Conservation (phyloP, 257 asterid genomes). For the Asclepias syriaca region DNA sequence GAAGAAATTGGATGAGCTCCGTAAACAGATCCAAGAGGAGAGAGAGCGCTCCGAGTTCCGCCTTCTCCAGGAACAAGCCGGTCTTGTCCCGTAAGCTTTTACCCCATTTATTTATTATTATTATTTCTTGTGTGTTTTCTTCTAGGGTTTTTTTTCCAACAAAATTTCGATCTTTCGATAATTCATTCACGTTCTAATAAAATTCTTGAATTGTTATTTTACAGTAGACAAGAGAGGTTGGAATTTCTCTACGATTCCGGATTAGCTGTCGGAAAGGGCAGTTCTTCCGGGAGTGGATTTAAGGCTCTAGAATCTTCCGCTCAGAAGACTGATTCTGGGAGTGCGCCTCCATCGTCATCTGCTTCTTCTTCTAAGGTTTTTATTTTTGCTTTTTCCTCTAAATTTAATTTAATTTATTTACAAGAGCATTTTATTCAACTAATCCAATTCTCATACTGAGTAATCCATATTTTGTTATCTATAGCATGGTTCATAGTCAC, state of each 20-base stretch:
- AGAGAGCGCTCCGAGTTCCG: conserved; percentile 92
- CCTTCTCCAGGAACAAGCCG: conserved; percentile 87
- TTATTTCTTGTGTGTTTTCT: neutral
- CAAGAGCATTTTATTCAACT: neutral
- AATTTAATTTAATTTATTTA: neutral
- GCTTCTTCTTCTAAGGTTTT: conserved; percentile 51
- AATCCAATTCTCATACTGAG: neutral
- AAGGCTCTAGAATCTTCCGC: conserved; percentile 64
- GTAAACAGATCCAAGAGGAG: conserved; percentile 89
- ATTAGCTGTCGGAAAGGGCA: conserved; percentile 82
- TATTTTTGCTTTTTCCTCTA: neutral
- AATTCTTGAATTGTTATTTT: conserved; percentile 18
- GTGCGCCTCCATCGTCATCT: conserved; percentile 32
- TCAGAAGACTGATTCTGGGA: conserved; percentile 48
- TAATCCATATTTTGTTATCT: neutral
- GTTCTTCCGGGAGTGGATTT: conserved; percentile 48
- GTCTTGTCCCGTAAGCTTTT: conserved; percentile 64
- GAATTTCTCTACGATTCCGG: conserved; percentile 95
- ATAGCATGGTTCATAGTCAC: no score
- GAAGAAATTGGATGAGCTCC: conserved; percentile 87
- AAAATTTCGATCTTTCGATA: neutral
- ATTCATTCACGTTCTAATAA: neutral
- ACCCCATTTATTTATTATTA: neutral
- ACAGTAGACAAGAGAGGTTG: conserved; percentile 86
- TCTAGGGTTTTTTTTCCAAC: conserved; percentile 7